A percentile compares a stretch with the other conserved stretches of the same genome.
Conservation (phyloP, 2,329 filamentous ascomycete species). For the Trematosphaeria pertusa region DNA sequence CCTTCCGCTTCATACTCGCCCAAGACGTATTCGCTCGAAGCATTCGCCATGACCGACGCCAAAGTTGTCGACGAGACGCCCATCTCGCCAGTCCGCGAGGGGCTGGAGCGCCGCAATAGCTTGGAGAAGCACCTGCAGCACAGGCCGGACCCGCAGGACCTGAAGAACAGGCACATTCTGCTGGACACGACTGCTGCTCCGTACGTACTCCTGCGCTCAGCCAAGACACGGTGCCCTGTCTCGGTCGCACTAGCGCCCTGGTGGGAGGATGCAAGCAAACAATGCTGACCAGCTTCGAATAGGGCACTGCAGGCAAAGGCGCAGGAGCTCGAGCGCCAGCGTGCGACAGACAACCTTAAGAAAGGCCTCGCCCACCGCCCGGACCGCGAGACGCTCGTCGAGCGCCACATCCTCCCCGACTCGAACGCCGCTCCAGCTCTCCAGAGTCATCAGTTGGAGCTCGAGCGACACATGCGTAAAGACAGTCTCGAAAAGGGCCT, state of each 20-base stretch:
- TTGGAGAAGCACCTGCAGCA: slow-evolving; percentile 57
- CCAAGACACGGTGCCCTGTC: not conserved
- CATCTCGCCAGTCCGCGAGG: slow-evolving; percentile 48
- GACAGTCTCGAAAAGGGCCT: slow-evolving; percentile 71
- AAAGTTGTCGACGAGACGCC: slow-evolving; percentile 47
- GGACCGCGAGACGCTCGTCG: slow-evolving; percentile 77
- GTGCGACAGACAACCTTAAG: slow-evolving; percentile 66
- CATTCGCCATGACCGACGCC: slow-evolving; percentile 31
- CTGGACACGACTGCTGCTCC: slow-evolving; percentile 72
- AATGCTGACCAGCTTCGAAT: slow-evolving; percentile 1
- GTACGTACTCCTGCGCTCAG: slow-evolving; percentile 50
- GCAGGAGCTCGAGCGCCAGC: slow-evolving; percentile 66
- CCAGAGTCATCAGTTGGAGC: slow-evolving; percentile 80
- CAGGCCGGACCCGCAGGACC: slow-evolving; percentile 62
- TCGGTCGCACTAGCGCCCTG: not conserved
- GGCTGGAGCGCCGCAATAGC: slow-evolving; percentile 67
- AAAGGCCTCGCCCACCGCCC: slow-evolving; percentile 69
- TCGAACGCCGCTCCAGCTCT: slow-evolving; percentile 79
- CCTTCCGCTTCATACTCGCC: not conserved
- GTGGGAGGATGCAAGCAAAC: slow-evolving; percentile 2
- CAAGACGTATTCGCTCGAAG: slow-evolving; percentile 4
- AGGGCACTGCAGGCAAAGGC: slow-evolving; percentile 68
- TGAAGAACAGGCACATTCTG: slow-evolving; percentile 73
- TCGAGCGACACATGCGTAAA: slow-evolving; percentile 79
- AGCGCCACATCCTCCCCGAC: slow-evolving; percentile 86